A percentile compares a stretch with the other conserved stretches of the same genome.
Conservation (phyloP, 495 filamentous ascomycete species). For the Podospora fimiseda region DNA sequence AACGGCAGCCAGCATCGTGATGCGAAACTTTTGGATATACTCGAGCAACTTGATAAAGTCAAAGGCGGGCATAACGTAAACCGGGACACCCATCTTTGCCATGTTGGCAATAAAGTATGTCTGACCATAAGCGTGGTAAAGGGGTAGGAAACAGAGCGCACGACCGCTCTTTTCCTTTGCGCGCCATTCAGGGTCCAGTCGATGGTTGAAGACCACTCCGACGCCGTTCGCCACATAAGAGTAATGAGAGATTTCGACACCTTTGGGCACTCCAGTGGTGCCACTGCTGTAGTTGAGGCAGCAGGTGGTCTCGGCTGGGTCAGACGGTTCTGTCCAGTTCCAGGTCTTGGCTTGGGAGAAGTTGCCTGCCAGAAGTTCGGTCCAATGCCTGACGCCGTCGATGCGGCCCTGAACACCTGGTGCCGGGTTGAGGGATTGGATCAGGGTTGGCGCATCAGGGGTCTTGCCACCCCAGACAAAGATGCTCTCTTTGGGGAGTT, state of each 20-base stretch:
- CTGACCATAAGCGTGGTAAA: slow-evolving; percentile 65
- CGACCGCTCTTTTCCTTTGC: slow-evolving; percentile 25
- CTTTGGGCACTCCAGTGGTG: slow-evolving; percentile 79
- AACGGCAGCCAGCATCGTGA: slow-evolving; percentile 54
- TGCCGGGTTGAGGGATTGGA: slow-evolving; percentile 34
- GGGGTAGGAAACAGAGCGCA: slow-evolving; percentile 55
- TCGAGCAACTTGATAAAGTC: slow-evolving; percentile 65
- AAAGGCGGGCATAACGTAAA: slow-evolving; percentile 70
- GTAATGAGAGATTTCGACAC: slow-evolving; percentile 69
- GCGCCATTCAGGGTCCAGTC: slow-evolving; percentile 38
- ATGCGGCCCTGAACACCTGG: slow-evolving; percentile 31
- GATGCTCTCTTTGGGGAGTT: slow-evolving; percentile 48
- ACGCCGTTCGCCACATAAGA: slow-evolving; percentile 65
- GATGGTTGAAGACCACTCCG: slow-evolving; percentile 44
- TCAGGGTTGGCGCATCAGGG: slow-evolving; percentile 28
- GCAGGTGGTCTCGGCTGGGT: slow-evolving; percentile 32
- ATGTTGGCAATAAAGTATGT: slow-evolving; percentile 37
- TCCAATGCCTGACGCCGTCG: slow-evolving; percentile 38
- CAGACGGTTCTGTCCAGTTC: slow-evolving; percentile 33
- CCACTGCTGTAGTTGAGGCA: slow-evolving; percentile 68
- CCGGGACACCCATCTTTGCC: slow-evolving; percentile 35
- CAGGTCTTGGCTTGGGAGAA: slow-evolving; percentile 37
- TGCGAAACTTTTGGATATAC: slow-evolving; percentile 59
- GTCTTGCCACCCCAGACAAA: slow-evolving; percentile 39
- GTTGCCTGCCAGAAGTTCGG: slow-evolving; percentile 33